Conservation (phyloP, 2,329 filamentous ascomycete genomes). For the Exophiala sp. region DNA sequence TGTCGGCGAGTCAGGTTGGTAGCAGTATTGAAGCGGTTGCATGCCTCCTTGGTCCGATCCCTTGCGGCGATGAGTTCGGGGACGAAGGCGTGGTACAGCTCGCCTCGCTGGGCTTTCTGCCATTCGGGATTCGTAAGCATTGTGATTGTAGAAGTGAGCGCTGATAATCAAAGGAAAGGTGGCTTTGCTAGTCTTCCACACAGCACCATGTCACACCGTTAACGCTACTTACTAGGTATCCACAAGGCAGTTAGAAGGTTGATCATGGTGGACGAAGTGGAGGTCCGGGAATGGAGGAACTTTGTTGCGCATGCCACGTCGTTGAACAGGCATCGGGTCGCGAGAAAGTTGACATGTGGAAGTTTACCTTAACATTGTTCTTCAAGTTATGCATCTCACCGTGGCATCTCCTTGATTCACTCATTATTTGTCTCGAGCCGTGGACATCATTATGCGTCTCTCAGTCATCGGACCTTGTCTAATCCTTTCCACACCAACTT, state of each 20-base stretch:
- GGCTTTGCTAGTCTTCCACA: too few species aligned
- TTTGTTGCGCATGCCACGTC: background rate
- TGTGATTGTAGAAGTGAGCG: background rate
- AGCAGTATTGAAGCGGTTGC: conserved; percentile 61
- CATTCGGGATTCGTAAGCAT: conserved; percentile 25
- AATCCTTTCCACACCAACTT: too few species aligned
- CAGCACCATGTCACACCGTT: too few species aligned
- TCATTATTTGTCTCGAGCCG: background rate
- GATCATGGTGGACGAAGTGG: background rate
- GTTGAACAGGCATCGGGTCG: background rate
- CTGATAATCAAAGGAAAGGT: too few species aligned
- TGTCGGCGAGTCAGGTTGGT: conserved; percentile 59
- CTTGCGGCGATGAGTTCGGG: conserved; percentile 64
- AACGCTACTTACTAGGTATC: background rate
- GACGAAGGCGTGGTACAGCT: conserved; percentile 72
- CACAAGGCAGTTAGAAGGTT: background rate
- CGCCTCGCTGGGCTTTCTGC: conserved; percentile 59
- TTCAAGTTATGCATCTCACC: conserved; percentile 1
- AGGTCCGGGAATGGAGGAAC: background rate
- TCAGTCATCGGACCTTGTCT: too few species aligned
- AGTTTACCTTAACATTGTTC: conserved; percentile 3
- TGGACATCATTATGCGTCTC: background rate
- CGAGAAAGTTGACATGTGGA: background rate
- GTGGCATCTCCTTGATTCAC: background rate
- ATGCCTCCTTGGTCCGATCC: conserved; percentile 60